These are phyloP conservation scores for Noccaea caerulescens DNA, from an alignment of 345 rosid genomes.

Conservation along the genomic window DNA sequence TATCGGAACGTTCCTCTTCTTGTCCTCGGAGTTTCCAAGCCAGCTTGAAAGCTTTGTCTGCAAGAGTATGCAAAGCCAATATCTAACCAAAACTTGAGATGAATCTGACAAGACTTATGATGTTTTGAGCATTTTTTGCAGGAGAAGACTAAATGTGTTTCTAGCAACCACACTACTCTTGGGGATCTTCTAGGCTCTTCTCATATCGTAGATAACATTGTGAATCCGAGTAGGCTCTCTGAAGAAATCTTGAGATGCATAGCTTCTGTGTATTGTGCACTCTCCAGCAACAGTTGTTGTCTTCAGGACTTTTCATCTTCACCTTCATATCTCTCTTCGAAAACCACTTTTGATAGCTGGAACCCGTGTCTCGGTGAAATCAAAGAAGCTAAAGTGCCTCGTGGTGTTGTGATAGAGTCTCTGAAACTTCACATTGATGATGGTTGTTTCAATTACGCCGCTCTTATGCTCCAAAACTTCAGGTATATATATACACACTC, in stretches of 20 bases:
- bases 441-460: constrained; percentile 61
- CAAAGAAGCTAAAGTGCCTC: constrained; percentile 47
- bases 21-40: constrained; percentile 49
- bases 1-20: constrained; percentile 46
- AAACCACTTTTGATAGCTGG: constrained; percentile 65
- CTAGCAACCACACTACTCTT: constrained; percentile 67
- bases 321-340: constrained; percentile 74
- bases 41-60: constrained; percentile 47
- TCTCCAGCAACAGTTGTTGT: constrained; percentile 47
- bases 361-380: constrained; percentile 42
- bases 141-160: constrained; percentile 49
- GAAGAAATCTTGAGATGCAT: constrained; percentile 80
- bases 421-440: constrained; percentile 61
- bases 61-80: constrained; percentile 46
- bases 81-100: neutral
- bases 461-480: constrained; percentile 68
- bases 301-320: constrained; percentile 44
- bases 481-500: constrained; percentile 49
- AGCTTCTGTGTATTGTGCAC: constrained; percentile 73
- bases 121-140: constrained; percentile 36
- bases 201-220: constrained; percentile 35
- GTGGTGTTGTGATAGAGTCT: constrained; percentile 55
- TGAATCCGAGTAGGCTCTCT: constrained; percentile 67
- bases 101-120: neutral
- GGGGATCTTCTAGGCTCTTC: constrained; percentile 73